phyloP scores from a whole-genome alignment of 768 basidiomycete species.

The Russula ochroleuca region DNA sequence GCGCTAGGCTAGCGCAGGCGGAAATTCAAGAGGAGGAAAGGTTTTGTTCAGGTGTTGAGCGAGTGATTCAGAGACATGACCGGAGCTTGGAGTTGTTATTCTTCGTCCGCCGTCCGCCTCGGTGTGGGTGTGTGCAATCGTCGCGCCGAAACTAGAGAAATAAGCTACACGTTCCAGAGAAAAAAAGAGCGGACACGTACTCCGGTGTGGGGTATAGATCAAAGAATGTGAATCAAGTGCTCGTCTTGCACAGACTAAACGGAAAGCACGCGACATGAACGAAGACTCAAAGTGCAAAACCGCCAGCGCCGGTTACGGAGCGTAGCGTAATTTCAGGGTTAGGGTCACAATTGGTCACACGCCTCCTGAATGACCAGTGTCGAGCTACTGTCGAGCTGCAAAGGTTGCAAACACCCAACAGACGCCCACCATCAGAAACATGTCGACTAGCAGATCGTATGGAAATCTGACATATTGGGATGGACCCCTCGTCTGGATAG shows the following conservation, averaged over 20 bases:
- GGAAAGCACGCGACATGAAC: conserved; percentile 20
- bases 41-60: no score
- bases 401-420: neutral
- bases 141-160: conserved; percentile 10
- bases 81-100: neutral
- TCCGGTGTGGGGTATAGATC: neutral
- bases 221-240: neutral
- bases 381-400: no score
- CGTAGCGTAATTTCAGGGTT: neutral
- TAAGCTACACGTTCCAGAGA: neutral
- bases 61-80: no score
- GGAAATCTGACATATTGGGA: conserved; percentile 38
- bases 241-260: conserved; percentile 2
- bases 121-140: conserved; percentile 12
- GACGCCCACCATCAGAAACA: neutral
- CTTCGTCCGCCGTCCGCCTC: neutral
- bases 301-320: neutral
- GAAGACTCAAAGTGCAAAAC: neutral
- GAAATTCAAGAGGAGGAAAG: conserved; percentile 65
- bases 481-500: conserved; percentile 77
- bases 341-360: conserved; percentile 15
- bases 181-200: neutral
- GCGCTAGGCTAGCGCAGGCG: conserved; percentile 64
- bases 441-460: conserved; percentile 6
- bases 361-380: neutral